Conservation (phyloP, 2,329 filamentous ascomycete species). For the Penicillium janthinellum region DNA sequence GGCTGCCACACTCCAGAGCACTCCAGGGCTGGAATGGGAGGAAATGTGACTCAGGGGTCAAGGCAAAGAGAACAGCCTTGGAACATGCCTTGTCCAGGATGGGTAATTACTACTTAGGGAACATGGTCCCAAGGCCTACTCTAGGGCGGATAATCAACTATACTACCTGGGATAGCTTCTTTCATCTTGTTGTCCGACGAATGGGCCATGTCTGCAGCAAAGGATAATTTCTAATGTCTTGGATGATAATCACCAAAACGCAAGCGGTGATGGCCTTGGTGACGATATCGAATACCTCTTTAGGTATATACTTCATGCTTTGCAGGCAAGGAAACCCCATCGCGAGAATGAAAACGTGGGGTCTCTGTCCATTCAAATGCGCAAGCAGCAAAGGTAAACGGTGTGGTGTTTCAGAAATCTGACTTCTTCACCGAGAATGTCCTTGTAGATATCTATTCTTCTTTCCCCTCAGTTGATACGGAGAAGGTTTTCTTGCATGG, state of each 20-base stretch:
- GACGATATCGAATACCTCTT: too few relatives aligned
- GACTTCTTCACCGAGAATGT: not conserved
- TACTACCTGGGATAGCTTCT: not conserved
- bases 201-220: not conserved
- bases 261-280: not conserved
- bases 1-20: conserved; percentile 13
- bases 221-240: not conserved
- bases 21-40: not conserved
- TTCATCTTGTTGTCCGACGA: not conserved
- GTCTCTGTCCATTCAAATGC: not conserved
- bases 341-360: not conserved
- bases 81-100: not conserved
- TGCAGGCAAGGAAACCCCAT: not conserved
- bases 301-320: not conserved
- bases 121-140: not conserved
- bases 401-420: not conserved
- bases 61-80: not conserved
- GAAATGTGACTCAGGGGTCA: conserved; percentile 25
- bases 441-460: not conserved
- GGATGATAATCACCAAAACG: not conserved
- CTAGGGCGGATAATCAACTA: not conserved
- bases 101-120: not conserved
- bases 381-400: not conserved
- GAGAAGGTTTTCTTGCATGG: not conserved
- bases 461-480: not conserved